Conservation (phyloP, 164 flowering plant species). For the Buxus sempervirens region DNA sequence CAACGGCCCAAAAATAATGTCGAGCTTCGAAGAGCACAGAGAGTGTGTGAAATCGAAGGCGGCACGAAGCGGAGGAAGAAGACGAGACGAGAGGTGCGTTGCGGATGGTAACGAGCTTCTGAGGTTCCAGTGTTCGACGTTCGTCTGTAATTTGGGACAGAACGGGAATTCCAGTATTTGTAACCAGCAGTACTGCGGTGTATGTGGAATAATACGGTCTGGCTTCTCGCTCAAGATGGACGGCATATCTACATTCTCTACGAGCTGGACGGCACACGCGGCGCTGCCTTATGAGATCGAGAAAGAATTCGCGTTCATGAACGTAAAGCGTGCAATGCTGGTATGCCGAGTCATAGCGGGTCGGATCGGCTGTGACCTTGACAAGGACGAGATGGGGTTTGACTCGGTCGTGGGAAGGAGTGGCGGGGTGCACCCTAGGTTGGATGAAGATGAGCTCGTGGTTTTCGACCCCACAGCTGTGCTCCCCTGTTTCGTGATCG, state of each 20-base stretch:
- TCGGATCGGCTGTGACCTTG: conserved; percentile 56
- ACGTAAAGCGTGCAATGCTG: conserved; percentile 75
- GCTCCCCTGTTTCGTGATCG: conserved; percentile 89
- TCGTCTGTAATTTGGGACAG: conserved; percentile 57
- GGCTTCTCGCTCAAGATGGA: conserved; percentile 86
- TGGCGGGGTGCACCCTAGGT: conserved; percentile 24
- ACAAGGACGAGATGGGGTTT: conserved; percentile 48
- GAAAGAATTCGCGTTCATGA: conserved; percentile 80
- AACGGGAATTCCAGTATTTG: conserved; percentile 57
- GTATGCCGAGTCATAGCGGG: conserved; percentile 93
- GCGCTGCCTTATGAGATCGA: conserved; percentile 72
- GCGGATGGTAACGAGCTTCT: conserved; percentile 91
- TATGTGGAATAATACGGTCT: conserved; percentile 64
- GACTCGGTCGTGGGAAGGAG: conserved; percentile 63
- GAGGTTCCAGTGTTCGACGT: conserved; percentile 77
- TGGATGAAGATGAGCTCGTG: conserved; percentile 70
- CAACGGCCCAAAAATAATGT: conserved; percentile 49
- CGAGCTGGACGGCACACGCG: conserved; percentile 67
- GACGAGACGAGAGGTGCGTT: conserved; percentile 57
- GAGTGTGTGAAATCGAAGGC: conserved; percentile 62
- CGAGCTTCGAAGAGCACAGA: conserved; percentile 74
- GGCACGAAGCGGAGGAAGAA: conserved; percentile 19
- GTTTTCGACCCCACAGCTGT: conserved; percentile 88
- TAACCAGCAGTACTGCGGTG: conserved; percentile 48
- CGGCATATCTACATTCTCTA: conserved; percentile 65